Conservation (phyloP, 345 rosid genomes). For the Heritiera littoralis region DNA sequence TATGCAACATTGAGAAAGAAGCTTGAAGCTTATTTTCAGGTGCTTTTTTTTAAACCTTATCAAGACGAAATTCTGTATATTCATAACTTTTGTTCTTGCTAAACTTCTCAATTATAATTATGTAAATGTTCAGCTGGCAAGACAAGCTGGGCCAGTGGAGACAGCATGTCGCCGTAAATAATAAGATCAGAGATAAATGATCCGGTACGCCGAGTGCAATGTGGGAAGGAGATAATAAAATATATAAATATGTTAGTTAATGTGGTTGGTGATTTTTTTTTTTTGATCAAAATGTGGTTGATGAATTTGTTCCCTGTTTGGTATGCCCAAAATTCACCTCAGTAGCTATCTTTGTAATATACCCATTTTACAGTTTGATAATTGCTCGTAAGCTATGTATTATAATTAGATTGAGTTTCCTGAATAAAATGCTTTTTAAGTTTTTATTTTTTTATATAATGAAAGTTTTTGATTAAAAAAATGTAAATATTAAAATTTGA, state of each 20-base stretch:
- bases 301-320: neutral
- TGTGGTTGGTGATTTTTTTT: neutral
- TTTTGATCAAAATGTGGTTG: neutral
- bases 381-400: neutral
- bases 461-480: too few species aligned
- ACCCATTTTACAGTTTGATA: neutral
- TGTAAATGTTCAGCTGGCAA: slow-evolving; percentile 53
- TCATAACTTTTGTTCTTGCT: neutral
- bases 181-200: neutral
- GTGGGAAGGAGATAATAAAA: neutral
- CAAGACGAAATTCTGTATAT: neutral
- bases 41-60: neutral
- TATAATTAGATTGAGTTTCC: neutral
- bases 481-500: too few species aligned
- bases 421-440: neutral
- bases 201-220: neutral
- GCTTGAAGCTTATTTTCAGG: slow-evolving; percentile 92
- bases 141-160: slow-evolving; percentile 79
- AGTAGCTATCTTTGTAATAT: too few species aligned
- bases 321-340: neutral
- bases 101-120: neutral
- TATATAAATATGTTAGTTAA: neutral
- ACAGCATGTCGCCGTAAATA: slow-evolving; percentile 58
- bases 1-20: slow-evolving; percentile 71
- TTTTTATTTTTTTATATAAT: too few species aligned